Base-by-base conservation (phyloP, 495 filamentous ascomycete genomes). In the Penicillium antarcticum region DNA sequence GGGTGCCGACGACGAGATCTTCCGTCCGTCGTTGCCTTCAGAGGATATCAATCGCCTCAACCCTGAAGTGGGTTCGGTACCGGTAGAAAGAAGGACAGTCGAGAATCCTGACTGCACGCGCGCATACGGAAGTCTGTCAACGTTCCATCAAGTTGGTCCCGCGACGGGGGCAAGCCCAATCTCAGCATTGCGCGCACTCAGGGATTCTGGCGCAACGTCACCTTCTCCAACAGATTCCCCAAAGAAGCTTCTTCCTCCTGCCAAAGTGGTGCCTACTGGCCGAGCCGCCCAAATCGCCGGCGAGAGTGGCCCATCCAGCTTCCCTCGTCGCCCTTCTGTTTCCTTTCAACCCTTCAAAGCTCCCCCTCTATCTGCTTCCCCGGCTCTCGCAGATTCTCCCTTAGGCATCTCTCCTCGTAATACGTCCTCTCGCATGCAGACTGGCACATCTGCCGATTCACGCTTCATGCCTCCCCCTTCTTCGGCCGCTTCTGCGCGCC, bases 291-390 rank as follows among this genome's bases (percentile, higher is more conserved):
- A 82, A 37, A 74, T 79, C 18, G 78, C 79, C 26, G 62, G 68
- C 39, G 83, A 85, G 51, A 42, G 42, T 47, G 76, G 79, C 33
- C 75, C 48, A 45, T 75, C 68, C 59, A 83, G 60, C 53, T 67
- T 80, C 21, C 71, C 80, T 41, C 78, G 88, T 54, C 84, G 92
- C n/a, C 82, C 89, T 9, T 97, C 92, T 0, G 80, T 96, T 13
- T 96, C 92, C 2, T 96, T 96, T 62, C 88, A 91, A 62, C 87
- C 92, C 1, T 98, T 98, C 71, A 98, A 97, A 71, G 89, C 92
- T 6, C 89, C 91, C 8, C 91, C 92, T 16, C 78, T 98, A 14
- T 95, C 91, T 13, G 87, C 88, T n/a, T 97, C 92, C 9, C 94
- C 94, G 7, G 81, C 82, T 7, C 69, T 81, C 32, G 62, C 68